These are phyloP conservation scores for Ustilaginoidea virens DNA, from an alignment of 2,329 filamentous ascomycete species.

Conservation along the genomic window DNA sequence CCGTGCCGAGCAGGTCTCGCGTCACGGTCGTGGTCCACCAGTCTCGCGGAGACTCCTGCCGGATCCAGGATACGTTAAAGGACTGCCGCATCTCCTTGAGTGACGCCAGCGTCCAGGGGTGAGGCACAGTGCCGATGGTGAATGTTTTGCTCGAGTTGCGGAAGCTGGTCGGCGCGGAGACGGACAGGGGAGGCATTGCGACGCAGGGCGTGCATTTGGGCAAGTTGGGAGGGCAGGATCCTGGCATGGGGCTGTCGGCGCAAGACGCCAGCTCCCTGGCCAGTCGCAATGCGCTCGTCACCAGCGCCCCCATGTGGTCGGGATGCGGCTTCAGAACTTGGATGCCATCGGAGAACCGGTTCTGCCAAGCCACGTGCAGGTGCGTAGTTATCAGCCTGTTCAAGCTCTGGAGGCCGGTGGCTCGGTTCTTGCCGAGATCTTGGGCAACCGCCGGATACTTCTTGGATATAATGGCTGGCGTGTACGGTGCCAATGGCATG, in stretches of 20 bases:
- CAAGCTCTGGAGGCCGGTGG: conserved; percentile 48
- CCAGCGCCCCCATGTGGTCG: conserved; percentile 56
- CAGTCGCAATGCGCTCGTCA: conserved; percentile 54
- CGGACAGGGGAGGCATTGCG: conserved; percentile 44
- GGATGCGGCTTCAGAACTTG: conserved; percentile 68
- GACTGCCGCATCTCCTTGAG: conserved; percentile 47
- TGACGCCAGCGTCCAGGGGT: conserved; percentile 71
- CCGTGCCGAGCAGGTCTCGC: conserved; percentile 47
- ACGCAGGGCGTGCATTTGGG: conserved; percentile 58
- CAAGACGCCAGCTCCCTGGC: conserved; percentile 65
- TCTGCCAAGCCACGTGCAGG: conserved; percentile 74
- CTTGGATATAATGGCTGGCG: conserved; percentile 40
- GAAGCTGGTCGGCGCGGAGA: conserved; percentile 52
- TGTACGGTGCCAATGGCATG: conserved; percentile 65
- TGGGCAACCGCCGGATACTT: conserved; percentile 55
- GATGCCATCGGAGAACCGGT: conserved; percentile 60
- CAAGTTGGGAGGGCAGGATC: conserved; percentile 72
- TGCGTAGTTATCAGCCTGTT: conserved; percentile 70
- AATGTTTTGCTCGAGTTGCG: conserved; percentile 59
- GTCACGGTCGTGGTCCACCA: conserved; percentile 63
- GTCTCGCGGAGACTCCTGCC: conserved; percentile 56
- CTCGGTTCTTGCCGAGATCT: conserved; percentile 38
- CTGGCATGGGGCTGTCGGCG: conserved; percentile 53
- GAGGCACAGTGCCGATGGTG: conserved; percentile 76
- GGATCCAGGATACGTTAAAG: conserved; percentile 49